Conservation (phyloP, 805 yeast genomes). For the Lipomyces japonicus region DNA sequence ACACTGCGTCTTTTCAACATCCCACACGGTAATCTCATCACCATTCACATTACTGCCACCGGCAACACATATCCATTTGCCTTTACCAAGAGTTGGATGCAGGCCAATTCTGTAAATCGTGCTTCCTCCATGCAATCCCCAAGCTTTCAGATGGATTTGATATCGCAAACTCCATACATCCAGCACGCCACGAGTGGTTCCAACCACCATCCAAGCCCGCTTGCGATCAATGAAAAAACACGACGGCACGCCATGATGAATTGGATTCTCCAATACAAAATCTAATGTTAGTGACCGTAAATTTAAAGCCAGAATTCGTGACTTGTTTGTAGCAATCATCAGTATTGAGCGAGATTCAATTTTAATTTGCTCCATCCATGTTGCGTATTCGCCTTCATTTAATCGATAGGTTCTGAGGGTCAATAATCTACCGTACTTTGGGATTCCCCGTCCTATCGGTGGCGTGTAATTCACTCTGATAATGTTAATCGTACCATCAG, state of each 20-base stretch:
- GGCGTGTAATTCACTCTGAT: slow-evolving; percentile 31
- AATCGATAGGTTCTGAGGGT: slow-evolving; percentile 45
- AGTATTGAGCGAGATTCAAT: slow-evolving; percentile 45
- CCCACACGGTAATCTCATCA: slow-evolving; percentile 69
- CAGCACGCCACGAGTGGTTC: slow-evolving; percentile 70
- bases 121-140: slow-evolving; percentile 52
- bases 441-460: slow-evolving; percentile 18
- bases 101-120: slow-evolving; percentile 50
- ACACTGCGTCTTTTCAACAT: slow-evolving; percentile 61
- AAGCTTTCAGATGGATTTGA: slow-evolving; percentile 53
- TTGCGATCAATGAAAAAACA: slow-evolving; percentile 55
- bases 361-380: slow-evolving; percentile 44
- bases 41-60: slow-evolving; percentile 58
- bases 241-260: slow-evolving; percentile 62
- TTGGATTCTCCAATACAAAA: slow-evolving; percentile 50
- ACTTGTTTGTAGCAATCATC: slow-evolving; percentile 50
- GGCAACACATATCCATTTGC: slow-evolving; percentile 50
- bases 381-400: slow-evolving; percentile 44
- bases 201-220: slow-evolving; percentile 63
- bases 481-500: slow-evolving; percentile 34
- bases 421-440: slow-evolving; percentile 29
- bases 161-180: slow-evolving; percentile 82
- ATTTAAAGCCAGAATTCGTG: slow-evolving; percentile 54
- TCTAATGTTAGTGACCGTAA: slow-evolving; percentile 48
- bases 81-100: slow-evolving; percentile 45